Evolutionary conservation across 2,329 filamentous ascomycete genomes (phyloP), one percentile per base, ranked within the genome.

Genomic region (Zymoseptoria ardabiliae): DNA sequence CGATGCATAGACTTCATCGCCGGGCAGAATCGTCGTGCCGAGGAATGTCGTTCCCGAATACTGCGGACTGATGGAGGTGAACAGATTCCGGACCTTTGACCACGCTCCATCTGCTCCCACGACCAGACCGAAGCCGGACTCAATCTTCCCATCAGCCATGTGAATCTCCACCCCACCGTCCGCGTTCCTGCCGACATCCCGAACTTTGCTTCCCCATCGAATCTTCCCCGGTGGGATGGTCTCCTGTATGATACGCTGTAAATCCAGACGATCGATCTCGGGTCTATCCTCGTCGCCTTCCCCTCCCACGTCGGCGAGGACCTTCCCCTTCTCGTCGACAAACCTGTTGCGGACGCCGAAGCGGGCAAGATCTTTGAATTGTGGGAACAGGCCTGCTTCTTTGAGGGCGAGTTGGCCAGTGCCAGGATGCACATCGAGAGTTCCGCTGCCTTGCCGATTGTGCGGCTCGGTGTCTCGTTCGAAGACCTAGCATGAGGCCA

Each of bases 81-180:
- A 70, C 63, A 74, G 50, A 41, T 57, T 64, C 54, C 69, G 60
- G 2, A 59, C 55, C 69, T 75, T 78, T 7, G 75, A 78, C 75
- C 76, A 79, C 1, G 76, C 76, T 4, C 78, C 79, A 64, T 81
- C 78, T 9, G 75, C 77, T 4, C 79, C 79, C 20, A 82, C 73
- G 4, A 82, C 71, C 2, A 82, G 73, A 49, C 73, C 69, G 61
- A 79, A 78, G 0, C 71, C 75, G 2, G 61, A 65, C 20, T 72
- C 72, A 0, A 60, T 61, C 1, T 54, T 63, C 0, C 73, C 74
- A 61, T 75, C 64, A 2, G 58, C 59, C 53, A 75, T 71, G 13
- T 63, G 61, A 0, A 77, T 56, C 8, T 58, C 55, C 58, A 68
- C 66, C 2, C 7, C 23, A 3, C 61, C 65, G 13, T 68, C 60